A percentile compares a stretch with the other conserved stretches of the same genome.
Evolutionary conservation across 106 monocot species (phyloP).

Genomic region (Acorus gramineus): DNA sequence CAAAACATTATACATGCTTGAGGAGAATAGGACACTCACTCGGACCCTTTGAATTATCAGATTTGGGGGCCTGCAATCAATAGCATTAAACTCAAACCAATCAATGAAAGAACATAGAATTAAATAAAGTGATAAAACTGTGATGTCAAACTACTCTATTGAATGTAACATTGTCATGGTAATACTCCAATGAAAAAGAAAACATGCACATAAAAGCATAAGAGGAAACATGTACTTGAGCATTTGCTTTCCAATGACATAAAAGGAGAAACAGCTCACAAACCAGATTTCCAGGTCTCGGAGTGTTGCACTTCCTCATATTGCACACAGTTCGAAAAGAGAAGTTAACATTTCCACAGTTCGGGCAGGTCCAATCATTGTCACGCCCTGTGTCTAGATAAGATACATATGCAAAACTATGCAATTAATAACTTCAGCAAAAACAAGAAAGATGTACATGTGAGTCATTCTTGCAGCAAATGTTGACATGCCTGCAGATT

Average conservation of each 20-base stretch:
- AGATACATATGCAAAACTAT: no score
- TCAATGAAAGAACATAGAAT: neutral
- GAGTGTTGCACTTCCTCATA: conserved; percentile 94
- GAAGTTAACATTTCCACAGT: conserved; percentile 78
- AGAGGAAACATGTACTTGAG: neutral
- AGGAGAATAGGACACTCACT: conserved; percentile 42
- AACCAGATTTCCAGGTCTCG: conserved; percentile 77
- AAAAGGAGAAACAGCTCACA: neutral
- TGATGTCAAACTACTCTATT: no score
- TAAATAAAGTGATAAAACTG: neutral
- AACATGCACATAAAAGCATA: neutral
- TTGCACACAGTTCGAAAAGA: conserved; percentile 79
- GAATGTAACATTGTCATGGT: no score
- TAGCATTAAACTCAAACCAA: neutral
- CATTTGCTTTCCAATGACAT: neutral
- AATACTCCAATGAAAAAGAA: neutral
- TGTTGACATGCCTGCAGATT: conserved; percentile 41
- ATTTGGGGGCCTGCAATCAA: conserved; percentile 45
- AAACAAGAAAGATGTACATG: no score
- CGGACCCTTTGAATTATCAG: conserved; percentile 50
- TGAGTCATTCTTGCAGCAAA: no score
- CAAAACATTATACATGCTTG: neutral
- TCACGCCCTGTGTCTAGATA: conserved; percentile 41
- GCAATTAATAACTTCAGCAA: no score
- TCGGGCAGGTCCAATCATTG: conserved; percentile 86